Evolutionary conservation across 495 filamentous ascomycete genomes (phyloP), one percentile per base, ranked within the genome.

Genomic region (Daldinia concentrica): DNA sequence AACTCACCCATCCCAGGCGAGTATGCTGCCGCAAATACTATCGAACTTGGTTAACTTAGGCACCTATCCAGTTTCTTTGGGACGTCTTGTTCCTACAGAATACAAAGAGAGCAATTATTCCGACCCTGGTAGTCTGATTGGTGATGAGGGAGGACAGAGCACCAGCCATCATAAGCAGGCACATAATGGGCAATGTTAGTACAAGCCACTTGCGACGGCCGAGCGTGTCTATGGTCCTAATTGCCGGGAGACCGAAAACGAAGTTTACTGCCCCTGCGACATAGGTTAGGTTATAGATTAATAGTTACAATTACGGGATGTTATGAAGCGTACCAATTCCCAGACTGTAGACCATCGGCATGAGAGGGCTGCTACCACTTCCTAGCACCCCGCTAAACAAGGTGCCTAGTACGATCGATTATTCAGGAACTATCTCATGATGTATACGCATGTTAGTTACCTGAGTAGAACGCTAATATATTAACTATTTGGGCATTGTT

Each of bases 141-240:
- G 12, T 32, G 9, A 75, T 71, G 8, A 65, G 26, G 17, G 58
- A 69, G 24, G 74, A 61, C 26, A 76, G 48, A 36, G 74, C 68
- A 1, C 68, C 74, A 15, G 68, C 72, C 26, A 65, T 37, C 68
- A 93, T 83, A 68, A 83, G 84, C 5, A 91, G 67, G 1, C 83
- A 74, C 88, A 93, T 90, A 5, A 91, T 77, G 8, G 91, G 91
- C 75, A 93, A 90, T 2, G 91, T 93, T 0, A 83, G 81, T 11
- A 93, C 85, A 0, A 93, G 83, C 39, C 93, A 87, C 68, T 91
- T 92, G 24, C 91, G 85, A 4, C 91, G 86, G 6, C 91, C 91
- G 61, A 91, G 90, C 1, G 89, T 91, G 74, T 93, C 90, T 66
- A 93, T 93, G 1, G 89, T 91, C 76, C 88, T 89, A 39, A 93